These are phyloP conservation scores for Cajanus cajan DNA, from an alignment of 306 rosid species.

Conservation along the genomic window DNA sequence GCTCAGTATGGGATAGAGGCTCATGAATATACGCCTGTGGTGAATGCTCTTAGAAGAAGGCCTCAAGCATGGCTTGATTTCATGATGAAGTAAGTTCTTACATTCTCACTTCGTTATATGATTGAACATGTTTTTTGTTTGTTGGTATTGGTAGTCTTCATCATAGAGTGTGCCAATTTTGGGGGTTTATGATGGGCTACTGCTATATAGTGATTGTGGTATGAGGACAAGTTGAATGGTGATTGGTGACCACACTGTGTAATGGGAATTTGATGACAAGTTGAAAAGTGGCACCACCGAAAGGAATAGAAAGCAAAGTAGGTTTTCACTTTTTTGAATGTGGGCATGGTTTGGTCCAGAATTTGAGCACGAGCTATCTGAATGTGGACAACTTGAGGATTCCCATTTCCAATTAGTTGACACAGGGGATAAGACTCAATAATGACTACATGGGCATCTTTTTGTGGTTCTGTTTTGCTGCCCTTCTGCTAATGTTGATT, in stretches of 20 bases:
- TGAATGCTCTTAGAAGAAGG: slow-evolving; percentile 68
- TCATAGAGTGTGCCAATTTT: neutral
- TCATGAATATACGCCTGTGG: slow-evolving; percentile 82
- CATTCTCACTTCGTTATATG: neutral
- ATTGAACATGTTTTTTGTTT: neutral
- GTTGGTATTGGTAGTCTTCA: neutral
- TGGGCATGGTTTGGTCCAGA: slow-evolving; percentile 34
- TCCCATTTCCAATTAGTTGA: neutral
- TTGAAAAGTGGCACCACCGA: slow-evolving; percentile 5
- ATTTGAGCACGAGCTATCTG: neutral
- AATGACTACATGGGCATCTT: neutral
- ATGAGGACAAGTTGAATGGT: neutral
- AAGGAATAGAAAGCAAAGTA: neutral
- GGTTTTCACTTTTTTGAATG: slow-evolving; percentile 18
- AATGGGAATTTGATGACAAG: neutral
- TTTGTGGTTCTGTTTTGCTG: neutral
- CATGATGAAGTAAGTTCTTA: slow-evolving; percentile 84
- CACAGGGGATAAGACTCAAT: neutral
- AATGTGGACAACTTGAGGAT: neutral
- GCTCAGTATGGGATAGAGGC: slow-evolving; percentile 71
- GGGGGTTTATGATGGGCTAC: neutral
- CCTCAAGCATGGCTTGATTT: slow-evolving; percentile 96
- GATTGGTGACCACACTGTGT: neutral
- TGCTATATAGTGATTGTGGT: neutral
- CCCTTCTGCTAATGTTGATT: neutral